Conservation (phyloP, 192 early-diverging fungal genomes). For the Geranomyces variabilis region DNA sequence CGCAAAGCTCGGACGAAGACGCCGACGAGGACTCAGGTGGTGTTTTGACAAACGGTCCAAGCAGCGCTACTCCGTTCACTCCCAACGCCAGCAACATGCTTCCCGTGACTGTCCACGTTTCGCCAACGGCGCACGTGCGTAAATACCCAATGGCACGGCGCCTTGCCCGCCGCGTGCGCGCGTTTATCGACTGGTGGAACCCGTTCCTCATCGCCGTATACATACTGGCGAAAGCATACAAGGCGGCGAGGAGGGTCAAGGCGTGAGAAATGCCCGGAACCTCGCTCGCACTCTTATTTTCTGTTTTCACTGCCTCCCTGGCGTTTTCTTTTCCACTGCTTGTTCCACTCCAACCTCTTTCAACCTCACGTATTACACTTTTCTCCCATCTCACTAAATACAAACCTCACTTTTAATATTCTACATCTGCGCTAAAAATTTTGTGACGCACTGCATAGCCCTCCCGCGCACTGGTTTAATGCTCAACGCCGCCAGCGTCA, state of each 20-base stretch:
- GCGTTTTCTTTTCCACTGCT: too few relatives aligned
- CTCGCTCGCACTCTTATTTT: too few relatives aligned
- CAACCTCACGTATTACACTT: too few relatives aligned
- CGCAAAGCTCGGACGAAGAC: slow-evolving; percentile 5
- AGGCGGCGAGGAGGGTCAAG: neutral
- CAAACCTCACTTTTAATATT: too few relatives aligned
- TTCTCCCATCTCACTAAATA: too few relatives aligned
- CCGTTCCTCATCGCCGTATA: slow-evolving; percentile 25
- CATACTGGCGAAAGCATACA: slow-evolving; percentile 20
- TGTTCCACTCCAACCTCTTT: too few relatives aligned
- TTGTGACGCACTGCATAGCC: too few relatives aligned
- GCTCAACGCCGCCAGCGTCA: too few relatives aligned
- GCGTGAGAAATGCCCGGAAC: too few relatives aligned
- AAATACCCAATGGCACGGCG: slow-evolving; percentile 6
- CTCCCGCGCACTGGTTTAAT: too few relatives aligned
- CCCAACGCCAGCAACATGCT: neutral
- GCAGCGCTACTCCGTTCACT: neutral
- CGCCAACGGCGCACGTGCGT: neutral
- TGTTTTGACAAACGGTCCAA: neutral
- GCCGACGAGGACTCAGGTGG: neutral
- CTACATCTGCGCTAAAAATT: too few relatives aligned
- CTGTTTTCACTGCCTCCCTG: too few relatives aligned
- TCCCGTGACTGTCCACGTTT: neutral
- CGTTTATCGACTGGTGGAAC: slow-evolving; percentile 26
- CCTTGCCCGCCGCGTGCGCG: slow-evolving; percentile 3